Base-by-base conservation (phyloP, 2,329 filamentous ascomycete genomes). In the Xylaria sp. region DNA sequence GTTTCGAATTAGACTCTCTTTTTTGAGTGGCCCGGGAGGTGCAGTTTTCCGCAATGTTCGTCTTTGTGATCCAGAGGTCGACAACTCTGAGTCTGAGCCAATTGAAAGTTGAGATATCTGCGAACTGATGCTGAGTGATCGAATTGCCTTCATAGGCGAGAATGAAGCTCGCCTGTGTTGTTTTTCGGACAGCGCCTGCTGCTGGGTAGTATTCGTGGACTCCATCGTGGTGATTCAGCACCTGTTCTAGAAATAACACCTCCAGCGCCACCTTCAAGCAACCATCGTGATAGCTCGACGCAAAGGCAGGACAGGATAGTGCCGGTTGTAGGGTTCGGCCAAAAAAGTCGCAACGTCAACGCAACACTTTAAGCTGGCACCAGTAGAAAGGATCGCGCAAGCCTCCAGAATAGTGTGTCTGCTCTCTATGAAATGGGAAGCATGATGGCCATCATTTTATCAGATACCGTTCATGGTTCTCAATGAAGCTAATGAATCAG, bases 81-180 rank as follows among this genome's bases (percentile, higher is more conserved):
- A 56, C 39, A 70, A 34, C 10, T 77, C 77, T 2, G 74, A 70
- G 20, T 78, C 76, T 15, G 77, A 77, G 58, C 75, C 67, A 54
- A 65, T 73, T 52, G 74, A 75, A 28, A 66, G 46, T 18, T 72
- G 67, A 39, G 78, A 78, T 46, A 75, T 67, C 60, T 78, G 77
- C 2, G 78, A 79, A 67, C 73, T 75, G 66, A 79, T 76, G 69
- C 77, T 79, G 10, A 79, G 72, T 20, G 74, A 78, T 34, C 77
- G 74, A 44, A 79, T 75, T 23, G 77, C 77, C 60, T 76, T 79
- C 31, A 78, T 74, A 23, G 77, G 72, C 50, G 75, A 76, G 67
- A 79, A 78, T 12, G 78, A 79, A 20, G 74, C 66, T 15, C 76
- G 74, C 56, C 76, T 74, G 54, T 76, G 74, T 8, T 73, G 65